A percentile compares a stretch with the other conserved stretches of the same genome.
Evolutionary conservation across 2,329 filamentous ascomycete species (phyloP).

Genomic region (Parascedosporium putredinis): DNA sequence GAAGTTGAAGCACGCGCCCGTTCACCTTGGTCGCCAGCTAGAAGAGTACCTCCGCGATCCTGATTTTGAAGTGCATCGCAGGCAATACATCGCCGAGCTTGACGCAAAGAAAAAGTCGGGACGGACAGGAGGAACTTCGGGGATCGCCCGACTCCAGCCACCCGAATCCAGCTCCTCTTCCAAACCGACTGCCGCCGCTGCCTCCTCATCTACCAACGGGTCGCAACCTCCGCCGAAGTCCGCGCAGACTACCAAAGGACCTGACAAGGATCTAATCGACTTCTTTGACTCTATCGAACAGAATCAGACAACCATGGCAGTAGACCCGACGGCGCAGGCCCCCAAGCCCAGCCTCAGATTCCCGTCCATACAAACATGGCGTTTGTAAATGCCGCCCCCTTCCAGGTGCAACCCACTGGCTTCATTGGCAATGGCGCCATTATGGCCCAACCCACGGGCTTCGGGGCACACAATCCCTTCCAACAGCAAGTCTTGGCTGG

Average conservation of each 20-base stretch:
- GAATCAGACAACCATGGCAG: constrained; percentile 62
- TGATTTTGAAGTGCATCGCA: constrained; percentile 86
- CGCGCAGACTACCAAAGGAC: constrained; percentile 42
- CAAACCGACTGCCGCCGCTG: constrained; percentile 25
- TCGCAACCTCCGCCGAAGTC: constrained; percentile 5
- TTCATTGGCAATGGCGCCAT: constrained; percentile 16
- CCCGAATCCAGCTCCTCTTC: constrained; percentile 22
- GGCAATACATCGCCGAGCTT: constrained; percentile 84
- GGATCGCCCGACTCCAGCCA: constrained; percentile 22
- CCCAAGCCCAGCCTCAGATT: constrained; percentile 21
- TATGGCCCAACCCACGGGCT: constrained; percentile 15
- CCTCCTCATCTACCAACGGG: constrained; percentile 4
- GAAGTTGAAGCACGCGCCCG: constrained; percentile 93
- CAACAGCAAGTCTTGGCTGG: constrained; percentile 23
- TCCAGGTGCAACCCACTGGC: constrained; percentile 26
- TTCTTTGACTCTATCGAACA: constrained; percentile 92
- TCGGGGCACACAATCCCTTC: constrained; percentile 17
- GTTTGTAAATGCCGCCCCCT: constrained; percentile 23
- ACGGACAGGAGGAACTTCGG: constrained; percentile 18
- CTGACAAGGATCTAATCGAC: constrained; percentile 74
- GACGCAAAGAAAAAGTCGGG: constrained; percentile 53
- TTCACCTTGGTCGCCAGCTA: constrained; percentile 77
- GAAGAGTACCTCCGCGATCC: constrained; percentile 92
- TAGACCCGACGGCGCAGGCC: constrained; percentile 29
- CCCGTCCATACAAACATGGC: too few species aligned